Evolutionary conservation across 257 asterid genomes (phyloP).

Genomic region (Nicotiana noctiflora): DNA sequence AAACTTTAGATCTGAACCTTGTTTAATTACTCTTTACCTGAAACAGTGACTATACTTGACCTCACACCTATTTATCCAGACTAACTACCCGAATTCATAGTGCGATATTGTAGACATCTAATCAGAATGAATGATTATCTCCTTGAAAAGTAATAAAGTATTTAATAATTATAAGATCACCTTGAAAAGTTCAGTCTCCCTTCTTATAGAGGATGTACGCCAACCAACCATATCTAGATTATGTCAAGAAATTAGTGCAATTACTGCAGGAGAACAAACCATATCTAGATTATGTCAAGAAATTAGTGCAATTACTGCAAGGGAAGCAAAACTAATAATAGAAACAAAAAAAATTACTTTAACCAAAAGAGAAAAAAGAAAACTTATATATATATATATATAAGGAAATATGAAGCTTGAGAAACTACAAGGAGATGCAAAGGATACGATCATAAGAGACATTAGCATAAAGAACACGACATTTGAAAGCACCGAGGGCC

Average conservation of each 20-base stretch:
- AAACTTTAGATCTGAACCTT: no score
- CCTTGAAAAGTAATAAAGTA: no score
- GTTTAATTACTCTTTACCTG: no score
- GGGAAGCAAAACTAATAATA: no score
- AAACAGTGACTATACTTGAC: no score
- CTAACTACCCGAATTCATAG: no score
- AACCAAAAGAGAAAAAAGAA: no score
- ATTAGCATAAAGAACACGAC: conserved; percentile 80
- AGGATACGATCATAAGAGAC: conserved; percentile 81
- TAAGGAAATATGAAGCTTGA: neutral
- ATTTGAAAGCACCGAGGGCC: conserved; percentile 73
- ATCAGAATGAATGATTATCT: no score
- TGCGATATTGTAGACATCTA: no score
- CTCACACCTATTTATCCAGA: no score
- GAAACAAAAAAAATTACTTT: no score
- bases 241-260: conserved; percentile 29
- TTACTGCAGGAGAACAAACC: conserved; percentile 42
- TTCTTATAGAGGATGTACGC: conserved; percentile 91
- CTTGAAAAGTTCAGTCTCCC: conserved; percentile 76
- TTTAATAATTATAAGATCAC: conserved; percentile 22
- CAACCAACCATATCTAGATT: conserved; percentile 89
- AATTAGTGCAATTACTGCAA: neutral
- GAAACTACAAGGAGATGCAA: neutral
- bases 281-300: conserved; percentile 55
- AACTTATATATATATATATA: neutral